A percentile compares a stretch with the other conserved stretches of the same genome.
These are phyloP conservation scores for Clarkia xantiana DNA, from an alignment of 345 rosid species.

Conservation along the genomic window DNA sequence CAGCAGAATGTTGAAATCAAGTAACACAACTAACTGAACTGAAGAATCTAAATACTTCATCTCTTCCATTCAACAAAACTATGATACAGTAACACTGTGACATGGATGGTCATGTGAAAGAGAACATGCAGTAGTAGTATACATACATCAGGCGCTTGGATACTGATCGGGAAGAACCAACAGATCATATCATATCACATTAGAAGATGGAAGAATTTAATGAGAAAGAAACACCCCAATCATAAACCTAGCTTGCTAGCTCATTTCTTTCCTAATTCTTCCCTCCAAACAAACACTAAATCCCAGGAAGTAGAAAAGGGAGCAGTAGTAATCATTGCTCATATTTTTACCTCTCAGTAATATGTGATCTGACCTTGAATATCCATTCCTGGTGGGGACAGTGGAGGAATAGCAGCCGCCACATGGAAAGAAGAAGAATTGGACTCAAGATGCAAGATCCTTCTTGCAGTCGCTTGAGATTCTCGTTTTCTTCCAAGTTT, in stretches of 20 bases:
- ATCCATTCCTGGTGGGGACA: slow-evolving; percentile 53
- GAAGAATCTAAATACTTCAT: too few relatives aligned
- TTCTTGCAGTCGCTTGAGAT: slow-evolving; percentile 40
- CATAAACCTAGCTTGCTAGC: slow-evolving; percentile 10
- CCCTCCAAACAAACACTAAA: slow-evolving; percentile 10
- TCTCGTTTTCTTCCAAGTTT: slow-evolving; percentile 32
- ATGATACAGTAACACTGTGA: too few relatives aligned
- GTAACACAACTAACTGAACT: too few relatives aligned
- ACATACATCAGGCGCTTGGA: slow-evolving; percentile 22
- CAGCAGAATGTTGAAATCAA: too few relatives aligned
- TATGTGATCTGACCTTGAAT: slow-evolving; percentile 8
- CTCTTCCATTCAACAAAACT: too few relatives aligned
- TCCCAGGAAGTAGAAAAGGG: slow-evolving; percentile 17
- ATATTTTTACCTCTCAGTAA: slow-evolving; percentile 8
- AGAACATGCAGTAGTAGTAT: too few relatives aligned
- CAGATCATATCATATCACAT: neutral
- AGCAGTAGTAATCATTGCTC: slow-evolving; percentile 3
- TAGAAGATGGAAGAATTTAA: too few relatives aligned
- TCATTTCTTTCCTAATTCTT: slow-evolving; percentile 22
- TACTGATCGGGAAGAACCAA: slow-evolving; percentile 32
- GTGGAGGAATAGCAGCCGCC: slow-evolving; percentile 57
- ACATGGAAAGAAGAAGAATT: slow-evolving; percentile 12
- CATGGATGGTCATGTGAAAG: too few relatives aligned
- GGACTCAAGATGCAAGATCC: slow-evolving; percentile 24
- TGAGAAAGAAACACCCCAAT: slow-evolving; percentile 2